phyloP scores from a whole-genome alignment of 768 basidiomycete species.

The Tephrocybe sp. region DNA sequence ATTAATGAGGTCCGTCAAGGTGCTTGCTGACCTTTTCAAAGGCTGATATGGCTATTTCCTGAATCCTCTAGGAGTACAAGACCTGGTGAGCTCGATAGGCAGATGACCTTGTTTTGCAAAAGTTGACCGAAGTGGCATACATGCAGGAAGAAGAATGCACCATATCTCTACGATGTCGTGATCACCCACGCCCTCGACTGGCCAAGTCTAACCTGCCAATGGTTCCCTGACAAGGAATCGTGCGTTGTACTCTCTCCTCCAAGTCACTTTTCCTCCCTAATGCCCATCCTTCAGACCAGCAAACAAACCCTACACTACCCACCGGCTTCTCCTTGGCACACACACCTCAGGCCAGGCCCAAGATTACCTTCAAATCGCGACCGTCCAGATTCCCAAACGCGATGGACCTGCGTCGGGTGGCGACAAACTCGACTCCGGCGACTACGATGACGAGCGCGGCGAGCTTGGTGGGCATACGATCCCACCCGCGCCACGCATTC shows the following conservation, averaged over 20 bases:
- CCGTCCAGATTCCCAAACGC: constrained; percentile 89
- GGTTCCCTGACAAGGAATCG: constrained; percentile 98
- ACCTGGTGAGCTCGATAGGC: constrained; percentile 55
- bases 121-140: constrained; percentile 5
- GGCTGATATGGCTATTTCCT: neutral
- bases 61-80: constrained; percentile 68
- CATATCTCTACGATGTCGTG: constrained; percentile 96
- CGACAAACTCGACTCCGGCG: constrained; percentile 73
- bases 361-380: constrained; percentile 95
- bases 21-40: constrained; percentile 6
- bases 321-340: constrained; percentile 93
- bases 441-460: constrained; percentile 91
- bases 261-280: neutral
- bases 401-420: constrained; percentile 58
- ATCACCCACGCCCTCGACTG: constrained; percentile 98
- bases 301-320: constrained; percentile 92
- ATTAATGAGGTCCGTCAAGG: constrained; percentile 72
- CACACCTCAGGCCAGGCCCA: constrained; percentile 95
- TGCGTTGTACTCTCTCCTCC: constrained; percentile 36
- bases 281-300: constrained; percentile 57
- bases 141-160: constrained; percentile 92
- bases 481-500: constrained; percentile 81
- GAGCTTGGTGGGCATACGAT: constrained; percentile 93
- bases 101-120: constrained; percentile 1
- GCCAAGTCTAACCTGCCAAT: constrained; percentile 97